A percentile compares a stretch with the other conserved stretches of the same genome.
These are phyloP conservation scores for Punctularia strigosozonata DNA, from an alignment of 768 basidiomycete species.

Conservation along the genomic window DNA sequence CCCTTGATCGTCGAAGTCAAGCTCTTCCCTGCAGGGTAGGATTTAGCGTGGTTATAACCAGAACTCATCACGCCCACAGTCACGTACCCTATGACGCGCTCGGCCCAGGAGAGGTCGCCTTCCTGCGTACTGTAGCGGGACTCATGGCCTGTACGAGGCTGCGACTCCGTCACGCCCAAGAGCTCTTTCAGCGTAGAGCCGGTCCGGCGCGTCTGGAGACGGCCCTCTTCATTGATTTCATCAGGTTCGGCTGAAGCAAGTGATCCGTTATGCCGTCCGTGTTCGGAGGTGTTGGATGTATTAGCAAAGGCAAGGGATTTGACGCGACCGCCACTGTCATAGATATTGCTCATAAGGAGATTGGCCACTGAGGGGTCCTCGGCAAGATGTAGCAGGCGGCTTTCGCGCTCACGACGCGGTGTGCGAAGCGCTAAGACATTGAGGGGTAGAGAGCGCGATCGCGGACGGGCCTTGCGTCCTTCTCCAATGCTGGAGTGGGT, in stretches of 20 bases:
- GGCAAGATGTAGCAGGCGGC: constrained; percentile 46
- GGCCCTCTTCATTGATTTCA: constrained; percentile 22
- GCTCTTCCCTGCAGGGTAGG: no score
- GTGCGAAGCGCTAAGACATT: no score
- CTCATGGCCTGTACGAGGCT: constrained; percentile 8
- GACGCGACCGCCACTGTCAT: constrained; percentile 62
- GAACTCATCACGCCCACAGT: no score
- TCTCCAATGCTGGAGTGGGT: no score
- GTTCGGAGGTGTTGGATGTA: no score
- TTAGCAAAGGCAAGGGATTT: constrained; percentile 56
- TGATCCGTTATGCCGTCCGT: no score
- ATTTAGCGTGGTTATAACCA: no score
- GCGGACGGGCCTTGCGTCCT: no score
- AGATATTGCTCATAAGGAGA: constrained; percentile 56
- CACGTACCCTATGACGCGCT: constrained; percentile 55
- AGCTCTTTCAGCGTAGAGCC: constrained; percentile 69
- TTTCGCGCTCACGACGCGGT: no score
- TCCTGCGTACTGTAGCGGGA: constrained; percentile 31
- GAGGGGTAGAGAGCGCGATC: no score
- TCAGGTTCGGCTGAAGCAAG: no score
- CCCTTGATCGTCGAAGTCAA: no score
- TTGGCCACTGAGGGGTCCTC: constrained; percentile 74
- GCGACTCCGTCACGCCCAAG: constrained; percentile 38
- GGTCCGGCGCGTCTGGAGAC: constrained; percentile 43
- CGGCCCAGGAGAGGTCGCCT: constrained; percentile 81